These are phyloP conservation scores for Trametes cinnabarina DNA, from an alignment of 768 basidiomycete species.

Conservation along the genomic window DNA sequence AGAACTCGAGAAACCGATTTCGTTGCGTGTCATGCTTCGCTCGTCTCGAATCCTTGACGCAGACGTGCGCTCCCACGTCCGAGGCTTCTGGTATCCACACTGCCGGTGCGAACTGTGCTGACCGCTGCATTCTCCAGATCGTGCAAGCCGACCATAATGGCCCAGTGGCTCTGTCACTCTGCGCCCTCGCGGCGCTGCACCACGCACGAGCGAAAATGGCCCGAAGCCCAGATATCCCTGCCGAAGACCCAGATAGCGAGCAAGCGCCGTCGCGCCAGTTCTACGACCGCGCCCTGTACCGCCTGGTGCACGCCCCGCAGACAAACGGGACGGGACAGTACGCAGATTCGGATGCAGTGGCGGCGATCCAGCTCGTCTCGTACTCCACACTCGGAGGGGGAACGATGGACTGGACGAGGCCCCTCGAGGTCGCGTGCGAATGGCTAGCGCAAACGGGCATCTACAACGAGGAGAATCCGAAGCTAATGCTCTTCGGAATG, in stretches of 20 bases:
- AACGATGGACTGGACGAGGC: constrained; percentile 63
- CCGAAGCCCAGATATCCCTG: constrained; percentile 42
- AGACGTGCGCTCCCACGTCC: background rate
- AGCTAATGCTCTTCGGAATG: constrained; percentile 55
- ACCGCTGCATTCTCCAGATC: constrained; percentile 36
- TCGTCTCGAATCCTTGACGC: background rate
- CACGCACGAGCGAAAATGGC: constrained; percentile 59
- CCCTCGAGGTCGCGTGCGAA: constrained; percentile 69
- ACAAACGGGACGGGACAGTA: constrained; percentile 54
- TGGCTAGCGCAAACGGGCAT: constrained; percentile 74
- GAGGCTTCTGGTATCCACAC: background rate
- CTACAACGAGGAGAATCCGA: constrained; percentile 61
- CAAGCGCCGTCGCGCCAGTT: constrained; percentile 61
- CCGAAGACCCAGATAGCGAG: constrained; percentile 50
- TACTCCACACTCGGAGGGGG: constrained; percentile 73
- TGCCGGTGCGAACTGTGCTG: background rate
- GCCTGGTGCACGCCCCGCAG: constrained; percentile 38
- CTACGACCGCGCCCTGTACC: constrained; percentile 57
- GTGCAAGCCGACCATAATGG: constrained; percentile 67
- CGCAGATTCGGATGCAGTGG: constrained; percentile 69
- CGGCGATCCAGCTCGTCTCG: constrained; percentile 73
- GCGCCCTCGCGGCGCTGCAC: constrained; percentile 74
- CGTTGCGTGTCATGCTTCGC: background rate
- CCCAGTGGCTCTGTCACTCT: constrained; percentile 68
- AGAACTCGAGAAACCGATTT: background rate